A percentile compares a stretch with the other conserved stretches of the same genome.
phyloP scores from a whole-genome alignment of 2,329 filamentous ascomycete genomes.

The Nemania abortiva region DNA sequence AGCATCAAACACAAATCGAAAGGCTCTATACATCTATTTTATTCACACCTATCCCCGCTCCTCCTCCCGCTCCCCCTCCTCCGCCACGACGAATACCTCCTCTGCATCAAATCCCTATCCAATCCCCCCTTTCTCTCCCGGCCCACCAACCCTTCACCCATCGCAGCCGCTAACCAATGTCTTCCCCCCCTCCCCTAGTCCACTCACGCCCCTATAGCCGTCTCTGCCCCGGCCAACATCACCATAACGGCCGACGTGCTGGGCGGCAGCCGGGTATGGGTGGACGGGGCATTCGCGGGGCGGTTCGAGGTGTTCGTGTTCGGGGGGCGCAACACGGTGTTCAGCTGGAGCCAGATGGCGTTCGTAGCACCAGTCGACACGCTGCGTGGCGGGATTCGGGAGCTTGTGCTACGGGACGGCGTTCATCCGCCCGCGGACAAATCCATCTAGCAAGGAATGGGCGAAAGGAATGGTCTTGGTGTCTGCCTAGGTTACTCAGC shows the following conservation, averaged over 20 bases:
- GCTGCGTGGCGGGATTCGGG: constrained; percentile 35
- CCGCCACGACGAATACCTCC: too few relatives aligned
- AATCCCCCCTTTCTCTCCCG: not conserved
- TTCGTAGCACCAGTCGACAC: constrained; percentile 63
- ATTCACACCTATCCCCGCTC: too few relatives aligned
- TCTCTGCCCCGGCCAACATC: constrained; percentile 53
- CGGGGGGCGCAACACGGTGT: constrained; percentile 62
- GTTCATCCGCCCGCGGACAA: not conserved
- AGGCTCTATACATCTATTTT: too few relatives aligned
- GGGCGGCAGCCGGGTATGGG: constrained; percentile 63
- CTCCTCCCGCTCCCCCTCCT: too few relatives aligned
- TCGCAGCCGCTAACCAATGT: not conserved
- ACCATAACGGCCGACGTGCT: constrained; percentile 59
- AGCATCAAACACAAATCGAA: too few relatives aligned
- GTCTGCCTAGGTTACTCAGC: too few relatives aligned
- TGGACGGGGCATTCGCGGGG: constrained; percentile 59
- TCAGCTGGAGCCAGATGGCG: constrained; percentile 69
- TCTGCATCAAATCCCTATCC: not conserved
- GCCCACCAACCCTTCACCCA: not conserved
- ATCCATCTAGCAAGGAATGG: too few relatives aligned
- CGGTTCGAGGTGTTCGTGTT: constrained; percentile 67
- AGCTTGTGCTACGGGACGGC: constrained; percentile 30
- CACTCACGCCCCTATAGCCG: constrained; percentile 56
- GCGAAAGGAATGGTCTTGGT: too few relatives aligned
- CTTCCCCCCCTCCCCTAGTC: constrained; percentile 47